Base-by-base conservation (phyloP, 2,329 filamentous ascomycete genomes). In the Apiospora sp. region DNA sequence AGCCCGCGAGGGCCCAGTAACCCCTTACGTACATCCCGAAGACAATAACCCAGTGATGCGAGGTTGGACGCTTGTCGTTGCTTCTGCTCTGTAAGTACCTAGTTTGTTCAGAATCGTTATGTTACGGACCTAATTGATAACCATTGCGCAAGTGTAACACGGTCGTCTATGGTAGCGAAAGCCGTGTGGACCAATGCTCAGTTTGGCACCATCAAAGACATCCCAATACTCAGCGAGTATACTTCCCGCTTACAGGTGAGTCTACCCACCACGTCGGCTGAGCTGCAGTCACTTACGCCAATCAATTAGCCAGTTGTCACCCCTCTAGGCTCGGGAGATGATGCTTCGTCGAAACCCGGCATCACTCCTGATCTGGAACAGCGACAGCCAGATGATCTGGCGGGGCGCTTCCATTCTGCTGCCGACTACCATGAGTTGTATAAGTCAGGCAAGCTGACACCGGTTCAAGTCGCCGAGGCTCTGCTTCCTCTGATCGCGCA, bases 401-500 rank as follows among this genome's bases (percentile, higher is more conserved):
- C 81, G 6, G 85, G 84, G 22, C 87, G 89, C 64, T 94, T 93
- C 83, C 90, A 91, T 80, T 93, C 93, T 4, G 89, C 91, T 34
- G 87, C 89, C 16, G 94, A 98, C 83, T 98, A 95, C 80, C 92
- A 94, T 80, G 87, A 89, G 70, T 88, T 93, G 54, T 97, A 95
- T 84, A 87, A 87, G 74, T 89, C 89, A 6, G 93, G 93, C 69
- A 84, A 87, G 73, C 79, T 92, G 72, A 96, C 94, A 0, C 95
- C 95, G 0, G 86, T 90, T 0, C 89, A 92, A 74, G 93, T 98
- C 1, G 88, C 87, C 16, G 89, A 95, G 80, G 87, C 89, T 0
- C 85, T 98, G 22, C 85, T 97, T 1, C 91, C 92, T 0, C 83
- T 96, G 54, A 92, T 95, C 75, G 88, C 89, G 37, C 87, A 90